Evolutionary conservation across 345 rosid genomes (phyloP).

Genomic region (Abelmoschus esculentus): DNA sequence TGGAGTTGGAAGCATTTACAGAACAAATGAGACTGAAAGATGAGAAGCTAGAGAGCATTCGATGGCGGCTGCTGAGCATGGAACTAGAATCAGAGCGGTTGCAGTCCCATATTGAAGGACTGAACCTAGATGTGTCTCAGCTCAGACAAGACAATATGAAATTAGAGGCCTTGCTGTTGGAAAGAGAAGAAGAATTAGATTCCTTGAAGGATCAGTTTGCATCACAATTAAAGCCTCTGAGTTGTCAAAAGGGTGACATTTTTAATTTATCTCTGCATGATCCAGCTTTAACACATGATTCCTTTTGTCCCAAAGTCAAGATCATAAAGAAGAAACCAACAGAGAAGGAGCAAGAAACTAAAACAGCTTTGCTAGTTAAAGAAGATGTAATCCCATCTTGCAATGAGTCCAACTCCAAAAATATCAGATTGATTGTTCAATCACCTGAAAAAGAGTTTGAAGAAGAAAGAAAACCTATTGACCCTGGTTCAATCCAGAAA

Average conservation of each 20-base stretch:
- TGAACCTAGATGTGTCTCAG: slow-evolving; percentile 49
- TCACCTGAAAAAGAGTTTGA: slow-evolving; percentile 53
- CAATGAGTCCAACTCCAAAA: slow-evolving; percentile 7
- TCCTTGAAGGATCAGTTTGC: slow-evolving; percentile 34
- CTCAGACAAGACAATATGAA: slow-evolving; percentile 47
- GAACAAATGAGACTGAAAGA: slow-evolving; percentile 74
- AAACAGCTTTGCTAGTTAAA: slow-evolving; percentile 16
- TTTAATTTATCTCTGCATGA: slow-evolving; percentile 25
- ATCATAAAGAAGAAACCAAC: slow-evolving; percentile 27
- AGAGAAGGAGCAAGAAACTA: slow-evolving; percentile 31
- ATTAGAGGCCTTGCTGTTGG: slow-evolving; percentile 39
- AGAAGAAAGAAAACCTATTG: slow-evolving; percentile 30
- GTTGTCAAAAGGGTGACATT: slow-evolving; percentile 21
- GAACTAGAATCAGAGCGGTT: slow-evolving; percentile 70
- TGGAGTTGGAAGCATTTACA: slow-evolving; percentile 58
- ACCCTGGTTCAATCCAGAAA: slow-evolving; percentile 19
- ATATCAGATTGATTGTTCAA: slow-evolving; percentile 22
- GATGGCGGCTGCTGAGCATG: slow-evolving; percentile 60
- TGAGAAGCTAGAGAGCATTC: slow-evolving; percentile 65
- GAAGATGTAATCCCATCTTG: slow-evolving; percentile 20
- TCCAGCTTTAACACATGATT: slow-evolving; percentile 19
- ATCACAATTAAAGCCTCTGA: slow-evolving; percentile 25
- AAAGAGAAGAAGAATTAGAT: not conserved
- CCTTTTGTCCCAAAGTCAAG: slow-evolving; percentile 31
- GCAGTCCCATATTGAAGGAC: slow-evolving; percentile 57